Conservation (phyloP, 2,329 filamentous ascomycete species). For the Akanthomyces muscarius region DNA sequence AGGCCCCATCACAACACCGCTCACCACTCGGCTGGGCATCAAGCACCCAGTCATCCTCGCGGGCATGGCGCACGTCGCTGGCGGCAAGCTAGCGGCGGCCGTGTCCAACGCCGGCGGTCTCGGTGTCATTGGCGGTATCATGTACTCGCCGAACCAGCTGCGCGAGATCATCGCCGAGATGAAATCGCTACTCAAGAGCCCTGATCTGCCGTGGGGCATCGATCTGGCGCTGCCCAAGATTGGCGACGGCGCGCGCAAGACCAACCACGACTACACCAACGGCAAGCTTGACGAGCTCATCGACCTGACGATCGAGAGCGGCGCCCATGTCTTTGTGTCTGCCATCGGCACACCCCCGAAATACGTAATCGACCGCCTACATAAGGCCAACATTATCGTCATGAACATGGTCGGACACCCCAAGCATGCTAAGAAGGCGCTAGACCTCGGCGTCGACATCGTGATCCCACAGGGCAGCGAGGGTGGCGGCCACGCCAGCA, state of each 20-base stretch:
- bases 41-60: conserved; percentile 86
- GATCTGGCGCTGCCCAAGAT: conserved; percentile 90
- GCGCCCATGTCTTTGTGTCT: conserved; percentile 79
- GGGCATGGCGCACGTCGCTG: conserved; percentile 86
- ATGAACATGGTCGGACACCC: conserved; percentile 99
- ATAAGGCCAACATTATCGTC: conserved; percentile 73
- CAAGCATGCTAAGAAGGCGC: conserved; percentile 83
- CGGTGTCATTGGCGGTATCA: conserved; percentile 68
- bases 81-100: conserved; percentile 73
- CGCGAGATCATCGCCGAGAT: conserved; percentile 80
- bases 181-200: conserved; percentile 65
- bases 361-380: conserved; percentile 69
- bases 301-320: conserved; percentile 77
- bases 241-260: conserved; percentile 77
- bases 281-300: conserved; percentile 86
- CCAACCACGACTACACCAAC: conserved; percentile 93
- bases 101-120: conserved; percentile 87
- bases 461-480: conserved; percentile 91
- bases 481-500: conserved; percentile 88
- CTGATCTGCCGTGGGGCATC: conserved; percentile 78
- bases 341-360: conserved; percentile 84
- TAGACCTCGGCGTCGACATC: conserved; percentile 83
- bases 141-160: conserved; percentile 70
- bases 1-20: conserved; percentile 66
- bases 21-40: conserved; percentile 76